A percentile compares a stretch with the other conserved stretches of the same genome.
phyloP scores from a whole-genome alignment of 148 eudicot genomes.

The Camellia lanceoleosa region DNA sequence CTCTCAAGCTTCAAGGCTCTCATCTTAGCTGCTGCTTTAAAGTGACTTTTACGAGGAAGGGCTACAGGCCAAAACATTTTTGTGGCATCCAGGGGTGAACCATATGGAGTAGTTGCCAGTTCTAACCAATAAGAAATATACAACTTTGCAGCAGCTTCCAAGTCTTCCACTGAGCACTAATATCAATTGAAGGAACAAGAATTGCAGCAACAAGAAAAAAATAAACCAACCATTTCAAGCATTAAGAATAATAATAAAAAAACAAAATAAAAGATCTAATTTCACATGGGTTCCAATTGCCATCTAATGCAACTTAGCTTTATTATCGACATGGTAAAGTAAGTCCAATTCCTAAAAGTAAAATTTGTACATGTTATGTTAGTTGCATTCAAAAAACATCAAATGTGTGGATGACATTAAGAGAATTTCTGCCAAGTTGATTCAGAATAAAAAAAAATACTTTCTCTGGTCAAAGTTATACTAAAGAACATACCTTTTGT shows the following conservation, averaged over 20 bases:
- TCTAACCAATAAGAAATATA: slow-evolving; percentile 86
- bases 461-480: neutral
- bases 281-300: neutral
- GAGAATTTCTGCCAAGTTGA: slow-evolving; percentile 7
- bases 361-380: neutral
- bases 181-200: slow-evolving; percentile 12
- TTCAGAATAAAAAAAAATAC: neutral
- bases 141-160: slow-evolving; percentile 63
- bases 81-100: slow-evolving; percentile 70
- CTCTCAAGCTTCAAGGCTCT: slow-evolving; percentile 70
- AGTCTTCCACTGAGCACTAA: slow-evolving; percentile 64
- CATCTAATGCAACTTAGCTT: neutral
- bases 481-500: slow-evolving; percentile 37
- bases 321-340: neutral
- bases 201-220: slow-evolving; percentile 10
- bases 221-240: neutral
- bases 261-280: neutral
- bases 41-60: slow-evolving; percentile 80
- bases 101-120: slow-evolving; percentile 84
- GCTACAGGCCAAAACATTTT: slow-evolving; percentile 97
- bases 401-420: neutral
- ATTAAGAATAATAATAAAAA: neutral
- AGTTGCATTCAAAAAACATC: neutral
- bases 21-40: slow-evolving; percentile 83
- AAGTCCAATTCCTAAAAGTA: neutral